Percentiles rank a stretch among this genome's conserved stretches.
phyloP scores from a whole-genome alignment of 225 moss, liverwort and hornwort species.

The Sphagnum contortum region DNA sequence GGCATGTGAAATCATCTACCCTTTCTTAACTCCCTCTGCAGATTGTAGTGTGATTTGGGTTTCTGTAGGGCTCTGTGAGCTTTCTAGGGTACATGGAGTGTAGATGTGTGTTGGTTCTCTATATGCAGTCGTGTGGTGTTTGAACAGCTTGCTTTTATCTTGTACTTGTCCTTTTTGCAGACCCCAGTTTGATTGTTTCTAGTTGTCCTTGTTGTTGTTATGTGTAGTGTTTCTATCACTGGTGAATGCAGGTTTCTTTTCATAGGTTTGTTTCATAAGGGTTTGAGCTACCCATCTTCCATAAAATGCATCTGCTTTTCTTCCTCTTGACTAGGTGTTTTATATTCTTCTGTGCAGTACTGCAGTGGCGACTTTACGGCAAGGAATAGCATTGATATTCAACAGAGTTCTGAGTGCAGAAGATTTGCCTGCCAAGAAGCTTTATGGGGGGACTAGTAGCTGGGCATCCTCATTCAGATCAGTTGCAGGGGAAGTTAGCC shows the following conservation, averaged over 20 bases:
- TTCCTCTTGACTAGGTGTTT: not conserved
- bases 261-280: no score
- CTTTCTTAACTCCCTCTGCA: not conserved
- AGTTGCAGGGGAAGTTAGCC: constrained; percentile 71
- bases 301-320: constrained; percentile 2
- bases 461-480: constrained; percentile 68
- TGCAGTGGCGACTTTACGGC: constrained; percentile 87
- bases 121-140: no score
- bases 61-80: no score
- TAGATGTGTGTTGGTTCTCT: no score
- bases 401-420: constrained; percentile 78
- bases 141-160: no score
- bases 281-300: not conserved
- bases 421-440: constrained; percentile 56
- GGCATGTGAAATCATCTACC: constrained; percentile 14
- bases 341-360: constrained; percentile 29
- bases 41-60: not conserved
- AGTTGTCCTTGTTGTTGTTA: no score
- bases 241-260: no score
- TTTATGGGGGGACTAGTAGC: constrained; percentile 59
- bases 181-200: no score
- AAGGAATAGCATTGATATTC: constrained; percentile 93
- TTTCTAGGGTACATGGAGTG: no score
- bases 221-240: no score
- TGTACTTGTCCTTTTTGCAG: no score